phyloP scores from a whole-genome alignment of 148 eudicot genomes.

The Mesembryanthemum crystallinum region DNA sequence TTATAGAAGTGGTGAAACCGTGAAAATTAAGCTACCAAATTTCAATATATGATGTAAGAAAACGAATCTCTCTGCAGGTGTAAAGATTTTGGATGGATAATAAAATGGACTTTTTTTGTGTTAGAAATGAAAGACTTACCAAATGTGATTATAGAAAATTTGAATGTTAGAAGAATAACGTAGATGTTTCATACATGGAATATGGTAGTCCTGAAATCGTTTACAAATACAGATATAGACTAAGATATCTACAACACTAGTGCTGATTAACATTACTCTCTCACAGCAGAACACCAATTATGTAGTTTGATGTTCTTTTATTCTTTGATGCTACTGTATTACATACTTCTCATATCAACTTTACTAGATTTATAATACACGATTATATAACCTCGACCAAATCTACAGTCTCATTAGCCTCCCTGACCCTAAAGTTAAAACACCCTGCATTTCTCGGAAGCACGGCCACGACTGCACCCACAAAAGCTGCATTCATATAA shows the following conservation, averaged over 20 bases:
- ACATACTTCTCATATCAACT: neutral
- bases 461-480: constrained; percentile 55
- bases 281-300: neutral
- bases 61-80: too few relatives aligned
- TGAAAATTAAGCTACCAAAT: too few relatives aligned
- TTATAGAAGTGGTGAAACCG: too few relatives aligned
- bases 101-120: too few relatives aligned
- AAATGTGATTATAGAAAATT: neutral
- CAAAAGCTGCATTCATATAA: constrained; percentile 74
- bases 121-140: too few relatives aligned
- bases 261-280: neutral
- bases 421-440: neutral
- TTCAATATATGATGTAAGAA: too few relatives aligned
- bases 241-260: neutral
- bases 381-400: neutral
- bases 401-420: constrained; percentile 2
- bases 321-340: too few relatives aligned
- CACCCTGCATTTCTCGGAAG: constrained; percentile 14
- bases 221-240: neutral
- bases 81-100: too few relatives aligned
- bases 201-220: neutral
- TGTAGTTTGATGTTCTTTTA: too few relatives aligned
- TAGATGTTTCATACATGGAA: neutral
- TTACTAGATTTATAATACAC: neutral
- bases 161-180: neutral